These are phyloP conservation scores for Lipomyces orientalis DNA, from an alignment of 805 yeast species.

Conservation along the genomic window DNA sequence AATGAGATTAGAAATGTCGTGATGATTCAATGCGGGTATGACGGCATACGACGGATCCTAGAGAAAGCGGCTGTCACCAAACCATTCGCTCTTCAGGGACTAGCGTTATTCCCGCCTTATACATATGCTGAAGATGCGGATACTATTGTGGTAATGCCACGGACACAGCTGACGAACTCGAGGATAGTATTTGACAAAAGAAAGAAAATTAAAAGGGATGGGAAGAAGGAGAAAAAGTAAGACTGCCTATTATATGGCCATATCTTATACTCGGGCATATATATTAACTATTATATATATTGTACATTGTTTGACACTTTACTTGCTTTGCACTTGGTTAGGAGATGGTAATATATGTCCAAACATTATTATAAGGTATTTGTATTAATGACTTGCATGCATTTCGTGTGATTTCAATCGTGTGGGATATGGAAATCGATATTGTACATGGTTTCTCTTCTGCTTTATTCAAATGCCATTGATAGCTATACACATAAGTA, in stretches of 20 bases:
- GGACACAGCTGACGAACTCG: slow-evolving; percentile 6
- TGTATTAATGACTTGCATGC: not conserved
- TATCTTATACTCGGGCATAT: not conserved
- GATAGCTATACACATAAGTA: not conserved
- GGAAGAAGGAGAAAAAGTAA: not conserved
- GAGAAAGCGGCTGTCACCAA: slow-evolving; percentile 34
- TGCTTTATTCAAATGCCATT: not conserved
- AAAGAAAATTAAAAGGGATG: not conserved
- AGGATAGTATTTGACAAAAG: slow-evolving; percentile 2
- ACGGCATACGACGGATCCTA: slow-evolving; percentile 35
- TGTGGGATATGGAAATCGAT: not conserved
- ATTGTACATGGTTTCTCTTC: not conserved
- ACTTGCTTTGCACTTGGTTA: not conserved
- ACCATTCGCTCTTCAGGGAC: slow-evolving; percentile 27
- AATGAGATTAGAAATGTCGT: slow-evolving; percentile 28
- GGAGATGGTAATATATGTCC: not conserved
- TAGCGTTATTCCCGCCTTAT: slow-evolving; percentile 36
- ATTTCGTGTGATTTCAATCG: not conserved
- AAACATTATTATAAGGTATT: not conserved
- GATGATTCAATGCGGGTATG: slow-evolving; percentile 32
- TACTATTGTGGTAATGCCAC: slow-evolving; percentile 31
- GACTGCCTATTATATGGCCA: not conserved
- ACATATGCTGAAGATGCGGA: slow-evolving; percentile 29
- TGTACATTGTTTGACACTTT: not conserved
- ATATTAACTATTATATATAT: not conserved